Evolutionary conservation across 2,329 filamentous ascomycete genomes (phyloP), one percentile per base, ranked within the genome.

Genomic region (Conoideocrella luteorostrata): DNA sequence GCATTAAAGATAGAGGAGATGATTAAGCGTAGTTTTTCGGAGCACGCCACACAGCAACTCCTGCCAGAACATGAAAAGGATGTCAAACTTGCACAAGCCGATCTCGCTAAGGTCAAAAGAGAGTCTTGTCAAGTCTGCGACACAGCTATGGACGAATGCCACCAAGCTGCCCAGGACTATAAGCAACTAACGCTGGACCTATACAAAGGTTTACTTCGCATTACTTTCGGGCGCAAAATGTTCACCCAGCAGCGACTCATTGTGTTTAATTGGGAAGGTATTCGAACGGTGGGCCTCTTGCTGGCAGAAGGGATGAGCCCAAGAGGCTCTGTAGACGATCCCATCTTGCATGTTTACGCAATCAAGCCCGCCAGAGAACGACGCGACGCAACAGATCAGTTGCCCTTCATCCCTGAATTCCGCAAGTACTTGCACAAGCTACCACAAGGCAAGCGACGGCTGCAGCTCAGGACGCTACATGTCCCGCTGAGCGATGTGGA

Each of bases 1-100:
- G 93, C 93, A 3, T 69, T 98, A 52, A 97, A 96, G 69, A 97
- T 98, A 54, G 93, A 98, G 63, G 93, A 98, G 66, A 98, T 98
- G 93, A 98, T 98, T 71, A 98, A 98, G 75, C 85, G 93, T 52
- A 96, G 90, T 63, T 98, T 98, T 72, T 96, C 91, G 41, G 93
- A 98, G 64, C 93, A 98, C 65, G 91, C 91, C 20, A 97, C 91
- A 0, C 93, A 98, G 60, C 90, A 94, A 49, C 68, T 97, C 11
- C 72, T 97, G 1, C 93, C 93, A 0, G 90, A 97, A 63, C 91
- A 97, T 56, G 90, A 98, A 65, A 95, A 95, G 64, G 86, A 89
- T 46, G 88, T 98, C 48, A 89, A 91, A 61, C 55, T 95, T 3
- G 94, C 90, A 0, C 90, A 98, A 62, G 90, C 88, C 4, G 91